phyloP scores from a whole-genome alignment of 495 filamentous ascomycete genomes.

The Penicillium antarcticum region DNA sequence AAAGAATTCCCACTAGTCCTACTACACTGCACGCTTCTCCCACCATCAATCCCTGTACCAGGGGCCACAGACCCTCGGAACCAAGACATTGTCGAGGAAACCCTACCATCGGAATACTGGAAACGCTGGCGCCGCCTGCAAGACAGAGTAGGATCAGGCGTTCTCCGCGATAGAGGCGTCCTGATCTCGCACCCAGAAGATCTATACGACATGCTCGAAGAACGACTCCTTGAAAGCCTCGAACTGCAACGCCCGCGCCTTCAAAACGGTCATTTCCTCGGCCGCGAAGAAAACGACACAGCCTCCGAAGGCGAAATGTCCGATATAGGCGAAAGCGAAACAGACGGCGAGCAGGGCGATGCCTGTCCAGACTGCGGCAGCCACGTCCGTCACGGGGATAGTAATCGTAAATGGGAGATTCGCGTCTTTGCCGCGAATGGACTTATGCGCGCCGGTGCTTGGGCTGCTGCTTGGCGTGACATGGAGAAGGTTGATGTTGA shows the following conservation, averaged over 20 bases:
- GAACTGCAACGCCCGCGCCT: conserved; percentile 71
- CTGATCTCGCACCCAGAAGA: conserved; percentile 86
- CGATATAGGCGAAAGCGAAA: conserved; percentile 27
- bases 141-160: conserved; percentile 69
- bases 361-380: conserved; percentile 62
- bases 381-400: conserved; percentile 43
- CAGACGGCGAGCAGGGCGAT: conserved; percentile 38
- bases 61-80: conserved; percentile 43
- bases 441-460: conserved; percentile 85
- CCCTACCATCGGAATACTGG: conserved; percentile 56
- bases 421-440: conserved; percentile 93
- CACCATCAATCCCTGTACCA: conserved; percentile 65
- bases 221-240: conserved; percentile 82
- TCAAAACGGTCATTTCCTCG: conserved; percentile 72
- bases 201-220: conserved; percentile 88
- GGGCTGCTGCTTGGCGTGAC: conserved; percentile 90
- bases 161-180: conserved; percentile 75
- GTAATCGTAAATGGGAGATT: conserved; percentile 69
- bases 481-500: conserved; percentile 98
- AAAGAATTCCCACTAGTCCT: conserved; percentile 64
- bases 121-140: conserved; percentile 72
- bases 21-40: conserved; percentile 80
- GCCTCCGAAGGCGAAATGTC: conserved; percentile 38
- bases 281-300: conserved; percentile 29
- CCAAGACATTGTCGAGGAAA: conserved; percentile 50